Percentiles rank a stretch among this genome's conserved stretches.
phyloP scores from a whole-genome alignment of 1,284 basidiomycete genomes.

The Thecaphora thlaspeos region DNA sequence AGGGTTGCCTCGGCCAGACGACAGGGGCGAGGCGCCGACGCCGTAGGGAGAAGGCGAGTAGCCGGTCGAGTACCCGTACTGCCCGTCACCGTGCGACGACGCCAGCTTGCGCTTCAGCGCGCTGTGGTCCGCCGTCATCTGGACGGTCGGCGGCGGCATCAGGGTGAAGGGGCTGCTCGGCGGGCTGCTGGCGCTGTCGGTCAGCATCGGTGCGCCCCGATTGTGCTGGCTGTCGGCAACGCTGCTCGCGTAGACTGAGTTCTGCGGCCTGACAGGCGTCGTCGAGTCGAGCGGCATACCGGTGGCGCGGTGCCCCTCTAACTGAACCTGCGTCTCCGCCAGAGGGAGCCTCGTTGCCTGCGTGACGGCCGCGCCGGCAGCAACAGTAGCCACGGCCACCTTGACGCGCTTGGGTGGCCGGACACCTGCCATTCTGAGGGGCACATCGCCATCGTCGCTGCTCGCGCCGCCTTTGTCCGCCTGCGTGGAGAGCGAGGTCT shows the following conservation, averaged over 20 bases:
- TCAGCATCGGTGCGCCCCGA: slow-evolving; percentile 38
- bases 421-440: not conserved
- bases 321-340: slow-evolving; percentile 28
- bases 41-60: slow-evolving; percentile 30
- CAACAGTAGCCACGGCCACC: not conserved
- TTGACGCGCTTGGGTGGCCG: not conserved
- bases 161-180: slow-evolving; percentile 41
- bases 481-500: slow-evolving; percentile 1
- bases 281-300: slow-evolving; percentile 20
- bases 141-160: slow-evolving; percentile 45
- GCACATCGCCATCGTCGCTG: slow-evolving; percentile 11
- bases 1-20: not conserved
- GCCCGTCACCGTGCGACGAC: slow-evolving; percentile 19
- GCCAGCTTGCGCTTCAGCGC: slow-evolving; percentile 43
- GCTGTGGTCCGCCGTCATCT: slow-evolving; percentile 35
- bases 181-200: slow-evolving; percentile 48
- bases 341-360: slow-evolving; percentile 18
- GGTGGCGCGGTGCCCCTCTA: slow-evolving; percentile 3
- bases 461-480: slow-evolving; percentile 6
- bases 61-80: slow-evolving; percentile 23
- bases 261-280: slow-evolving; percentile 31
- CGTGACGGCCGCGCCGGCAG: slow-evolving; percentile 10
- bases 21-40: slow-evolving; percentile 12
- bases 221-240: slow-evolving; percentile 31
- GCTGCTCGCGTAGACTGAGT: slow-evolving; percentile 34